Base-by-base conservation (phyloP, 2,329 filamentous ascomycete species). In the Cadophora gregata region DNA sequence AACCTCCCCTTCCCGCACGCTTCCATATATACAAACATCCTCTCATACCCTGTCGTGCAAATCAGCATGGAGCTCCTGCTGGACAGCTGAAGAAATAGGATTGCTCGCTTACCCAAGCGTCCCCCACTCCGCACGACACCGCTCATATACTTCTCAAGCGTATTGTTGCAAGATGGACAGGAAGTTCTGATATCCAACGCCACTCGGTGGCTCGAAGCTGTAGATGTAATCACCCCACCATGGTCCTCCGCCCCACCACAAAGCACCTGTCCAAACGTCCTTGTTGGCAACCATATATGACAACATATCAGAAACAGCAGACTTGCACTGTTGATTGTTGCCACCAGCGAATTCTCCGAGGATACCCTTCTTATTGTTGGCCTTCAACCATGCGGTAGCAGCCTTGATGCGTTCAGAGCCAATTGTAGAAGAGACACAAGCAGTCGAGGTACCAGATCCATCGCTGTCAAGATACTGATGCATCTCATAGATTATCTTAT, bases 381-480 rank as follows among this genome's bases (percentile, higher is more conserved):
- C 77, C 67, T 81, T 80, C 59, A 87, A 77, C 85, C 85, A 88
- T 55, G 79, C 71, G 0, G 85, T 87, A 0, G 85, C 85, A 12
- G 76, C 79, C 24, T 78, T 69, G 21, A 88, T 76, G 4, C 85
- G 79, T 70, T 86, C 82, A 27, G 77, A 75, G 62, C 85, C 84
- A 67, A 87, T 85, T n/a, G 85, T 87, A 5, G 76, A 69, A 67
- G 75, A 81, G 19, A 86, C 84, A 73, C 86, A 88, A 31, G 78
- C 77, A 2, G 77, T 78, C 2, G 77, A 78, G 0, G 84, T 86
- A 9, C 85, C 85, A 1, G 81, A 84, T 62, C 83, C 82, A 67
- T 87, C 85, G 0, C 77, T 78, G 77, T 88, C 85, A 45, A 88
- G 85, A 72, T 88, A 88, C 77, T 88, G 85, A 74, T 88, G 85